Percentiles rank a stretch among this genome's conserved stretches.
These are phyloP conservation scores for Myriangium duriaei DNA, from an alignment of 2,329 filamentous ascomycete genomes.

Conservation along the genomic window DNA sequence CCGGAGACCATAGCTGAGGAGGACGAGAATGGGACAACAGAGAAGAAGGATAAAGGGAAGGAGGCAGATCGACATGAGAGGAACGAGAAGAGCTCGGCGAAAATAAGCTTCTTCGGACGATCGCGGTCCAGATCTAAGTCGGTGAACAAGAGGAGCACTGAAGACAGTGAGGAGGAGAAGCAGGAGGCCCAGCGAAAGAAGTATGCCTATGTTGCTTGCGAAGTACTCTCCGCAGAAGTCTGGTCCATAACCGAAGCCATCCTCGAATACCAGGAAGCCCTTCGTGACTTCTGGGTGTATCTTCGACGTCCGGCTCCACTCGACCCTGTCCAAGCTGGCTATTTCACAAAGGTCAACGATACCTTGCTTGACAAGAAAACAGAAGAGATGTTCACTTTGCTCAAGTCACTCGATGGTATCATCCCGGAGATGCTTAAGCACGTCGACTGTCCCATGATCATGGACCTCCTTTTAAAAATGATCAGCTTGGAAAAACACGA, in stretches of 20 bases:
- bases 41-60: slow-evolving; percentile 20
- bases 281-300: slow-evolving; percentile 85
- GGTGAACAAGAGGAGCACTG: slow-evolving; percentile 24
- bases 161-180: slow-evolving; percentile 50
- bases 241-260: slow-evolving; percentile 94
- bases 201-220: slow-evolving; percentile 85
- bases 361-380: slow-evolving; percentile 97
- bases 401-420: slow-evolving; percentile 71
- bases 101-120: slow-evolving; percentile 35
- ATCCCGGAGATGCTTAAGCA: slow-evolving; percentile 79
- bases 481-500: slow-evolving; percentile 92
- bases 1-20: slow-evolving; percentile 31
- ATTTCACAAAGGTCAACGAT: slow-evolving; percentile 98
- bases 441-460: slow-evolving; percentile 94
- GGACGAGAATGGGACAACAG: slow-evolving; percentile 20
- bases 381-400: slow-evolving; percentile 84
- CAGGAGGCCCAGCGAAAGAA: slow-evolving; percentile 83
- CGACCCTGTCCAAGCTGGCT: slow-evolving; percentile 86
- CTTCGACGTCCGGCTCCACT: slow-evolving; percentile 71
- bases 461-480: slow-evolving; percentile 93
- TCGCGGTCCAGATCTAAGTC: slow-evolving; percentile 32
- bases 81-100: slow-evolving; percentile 31
- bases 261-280: slow-evolving; percentile 65
- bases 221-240: slow-evolving; percentile 87
- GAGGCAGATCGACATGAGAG: slow-evolving; percentile 38